Conservation (phyloP, 257 asterid species). For the Scutellaria barbata region DNA sequence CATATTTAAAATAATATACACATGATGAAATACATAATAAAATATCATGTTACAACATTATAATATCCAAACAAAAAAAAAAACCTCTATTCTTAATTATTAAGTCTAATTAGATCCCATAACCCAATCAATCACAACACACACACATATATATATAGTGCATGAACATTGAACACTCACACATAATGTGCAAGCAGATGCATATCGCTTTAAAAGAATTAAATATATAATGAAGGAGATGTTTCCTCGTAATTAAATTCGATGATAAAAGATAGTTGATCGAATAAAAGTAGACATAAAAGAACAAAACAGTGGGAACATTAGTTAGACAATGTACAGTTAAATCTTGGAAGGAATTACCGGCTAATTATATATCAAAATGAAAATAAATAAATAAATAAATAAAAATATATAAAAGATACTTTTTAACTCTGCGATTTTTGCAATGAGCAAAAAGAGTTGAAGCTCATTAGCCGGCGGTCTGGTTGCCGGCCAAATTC, state of each 20-base stretch:
- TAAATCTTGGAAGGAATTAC: conserved; percentile 49
- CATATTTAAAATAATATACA: no score
- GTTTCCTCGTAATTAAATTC: conserved; percentile 35
- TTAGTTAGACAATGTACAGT: conserved; percentile 47
- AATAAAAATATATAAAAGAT: neutral
- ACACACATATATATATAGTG: neutral
- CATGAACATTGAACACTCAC: conserved; percentile 45
- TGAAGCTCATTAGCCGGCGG: conserved; percentile 20
- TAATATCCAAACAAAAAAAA: no score
- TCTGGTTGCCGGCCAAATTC: neutral
- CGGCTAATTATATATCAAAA: conserved; percentile 31
- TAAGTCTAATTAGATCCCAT: no score
- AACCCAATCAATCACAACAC: conserved; percentile 44
- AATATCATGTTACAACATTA: no score
- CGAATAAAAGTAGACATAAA: neutral
- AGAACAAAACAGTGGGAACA: conserved; percentile 31
- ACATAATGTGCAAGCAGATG: conserved; percentile 76
- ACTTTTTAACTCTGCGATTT: conserved; percentile 6
- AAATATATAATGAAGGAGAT: conserved; percentile 8
- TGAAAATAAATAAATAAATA: neutral
- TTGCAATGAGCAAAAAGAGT: conserved; percentile 14
- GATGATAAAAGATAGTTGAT: neutral
- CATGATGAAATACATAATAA: no score
- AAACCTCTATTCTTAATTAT: no score
- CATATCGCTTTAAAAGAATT: conserved; percentile 20